Evolutionary conservation across 2,329 filamentous ascomycete genomes (phyloP), one percentile per base, ranked within the genome.

Genomic region (Davidsoniella neocaledoniae): DNA sequence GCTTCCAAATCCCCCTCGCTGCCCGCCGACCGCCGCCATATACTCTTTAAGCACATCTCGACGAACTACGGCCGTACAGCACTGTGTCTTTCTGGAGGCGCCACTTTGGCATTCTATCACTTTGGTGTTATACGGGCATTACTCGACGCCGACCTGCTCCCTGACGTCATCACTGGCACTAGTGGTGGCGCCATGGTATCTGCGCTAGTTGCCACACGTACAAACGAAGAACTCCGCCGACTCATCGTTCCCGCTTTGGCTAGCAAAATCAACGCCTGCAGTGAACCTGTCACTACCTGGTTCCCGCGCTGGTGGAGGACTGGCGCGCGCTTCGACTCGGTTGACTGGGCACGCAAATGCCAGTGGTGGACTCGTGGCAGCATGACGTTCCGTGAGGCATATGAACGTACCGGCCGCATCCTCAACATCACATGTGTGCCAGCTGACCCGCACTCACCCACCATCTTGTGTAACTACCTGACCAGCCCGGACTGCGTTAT

Each of bases 401-500:
- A 94, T 62, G 80, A 94, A 64, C 77, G 88, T 44, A 96, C 91
- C 0, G 91, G 91, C 0, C 82, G 91, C 17, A 91, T 96, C 54
- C 72, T 98, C 46, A 98, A 98, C 63, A 87, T 98, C 8, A 86
- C 86, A 5, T 98, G 91, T 62, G 86, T 98, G 1, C 91, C 91
- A 1, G 88, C 90, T 0, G 91, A 98, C 62, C 91, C 90, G 16
- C 87, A 98, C 64, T 93, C 86, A 41, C 90, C 77, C 7, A 79
- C 87, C 0, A 94, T 98, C 56, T 72, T 98, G 6, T 86, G 86
- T 60, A 98, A 98, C 65, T 94, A 96, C 62, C 74, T 95, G 29
- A 96, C 91, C 1, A 84, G 83, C 19, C 91, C 91, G 0, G 87
- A 98, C 66, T 98, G 91, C 61, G 91, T 98, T 39, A 93, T 98